phyloP scores from a whole-genome alignment of 2,329 filamentous ascomycete genomes.

The Remersonia thermophila region DNA sequence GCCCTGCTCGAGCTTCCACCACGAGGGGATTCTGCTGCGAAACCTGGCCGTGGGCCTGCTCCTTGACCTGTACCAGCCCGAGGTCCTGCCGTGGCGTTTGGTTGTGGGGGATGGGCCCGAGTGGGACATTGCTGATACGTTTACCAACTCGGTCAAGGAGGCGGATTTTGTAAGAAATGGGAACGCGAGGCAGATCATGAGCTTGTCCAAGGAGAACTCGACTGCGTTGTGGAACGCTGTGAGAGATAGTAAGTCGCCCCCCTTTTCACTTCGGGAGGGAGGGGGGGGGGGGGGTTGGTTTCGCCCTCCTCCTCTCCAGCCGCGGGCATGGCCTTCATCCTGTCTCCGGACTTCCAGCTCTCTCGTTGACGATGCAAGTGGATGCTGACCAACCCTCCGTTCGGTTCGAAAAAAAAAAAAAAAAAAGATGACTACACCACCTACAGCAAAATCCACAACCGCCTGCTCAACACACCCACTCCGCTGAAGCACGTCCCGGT shows the following conservation, averaged over 20 bases:
- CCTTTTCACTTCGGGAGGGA: no score
- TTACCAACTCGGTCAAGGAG: constrained; percentile 54
- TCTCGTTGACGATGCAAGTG: no score
- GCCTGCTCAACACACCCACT: constrained; percentile 62
- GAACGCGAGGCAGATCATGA: constrained; percentile 83
- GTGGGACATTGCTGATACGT: constrained; percentile 51
- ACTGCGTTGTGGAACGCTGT: constrained; percentile 73
- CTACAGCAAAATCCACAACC: constrained; percentile 63
- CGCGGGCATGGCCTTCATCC: no score
- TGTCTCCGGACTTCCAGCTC: no score
- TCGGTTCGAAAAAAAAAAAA: no score
- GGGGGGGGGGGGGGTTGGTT: no score
- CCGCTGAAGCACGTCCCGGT: constrained; percentile 75
- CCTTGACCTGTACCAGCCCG: constrained; percentile 43
- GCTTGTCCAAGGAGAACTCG: constrained; percentile 71
- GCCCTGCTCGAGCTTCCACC: constrained; percentile 47
- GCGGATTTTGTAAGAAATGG: constrained; percentile 83
- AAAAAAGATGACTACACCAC: constrained; percentile 61
- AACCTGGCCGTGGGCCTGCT: constrained; percentile 43
- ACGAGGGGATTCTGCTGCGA: constrained; percentile 40
- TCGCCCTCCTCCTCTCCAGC: no score
- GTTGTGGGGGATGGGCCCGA: constrained; percentile 41
- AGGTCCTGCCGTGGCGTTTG: constrained; percentile 39
- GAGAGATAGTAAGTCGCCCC: constrained; percentile 47
- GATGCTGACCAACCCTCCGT: not conserved